A percentile compares a stretch with the other conserved stretches of the same genome.
Conservation (phyloP, 371 early-diverging fungal species). For the Circinella umbellata region DNA sequence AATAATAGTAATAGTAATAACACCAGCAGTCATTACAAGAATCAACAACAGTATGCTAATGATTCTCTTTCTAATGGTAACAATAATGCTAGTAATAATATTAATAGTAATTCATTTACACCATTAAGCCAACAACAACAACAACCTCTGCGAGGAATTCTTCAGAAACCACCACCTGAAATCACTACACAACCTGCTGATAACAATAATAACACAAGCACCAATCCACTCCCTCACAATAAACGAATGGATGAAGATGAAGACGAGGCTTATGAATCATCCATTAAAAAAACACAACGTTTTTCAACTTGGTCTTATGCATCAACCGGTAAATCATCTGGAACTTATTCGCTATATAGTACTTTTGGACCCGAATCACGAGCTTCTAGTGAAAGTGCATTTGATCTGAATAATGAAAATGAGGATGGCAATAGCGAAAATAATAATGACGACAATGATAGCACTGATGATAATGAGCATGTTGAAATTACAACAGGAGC, state of each 20-base stretch:
- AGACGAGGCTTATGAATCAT: conserved; percentile 3
- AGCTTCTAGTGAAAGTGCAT: conserved; percentile 9
- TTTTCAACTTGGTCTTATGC: conserved; percentile 32
- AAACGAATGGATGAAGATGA: conserved; percentile 3
- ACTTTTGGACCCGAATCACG: conserved; percentile 37
- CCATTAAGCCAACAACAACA: background rate
- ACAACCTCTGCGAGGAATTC: conserved; percentile 8
- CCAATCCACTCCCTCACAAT: no score
- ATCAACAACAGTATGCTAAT: background rate
- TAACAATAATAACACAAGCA: background rate
- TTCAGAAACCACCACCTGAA: conserved; percentile 7
- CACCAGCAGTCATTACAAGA: background rate
- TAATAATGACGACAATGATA: conserved; percentile 1
- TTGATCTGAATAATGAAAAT: conserved; percentile 14
- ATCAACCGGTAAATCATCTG: conserved; percentile 40
- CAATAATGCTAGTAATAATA: background rate
- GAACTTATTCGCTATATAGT: conserved; percentile 43
- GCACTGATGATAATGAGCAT: background rate
- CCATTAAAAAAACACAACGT: background rate
- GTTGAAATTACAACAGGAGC: background rate
- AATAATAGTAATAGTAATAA: background rate
- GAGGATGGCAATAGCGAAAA: background rate
- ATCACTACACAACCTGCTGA: background rate
- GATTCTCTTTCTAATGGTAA: background rate
- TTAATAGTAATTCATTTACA: no score